phyloP scores from a whole-genome alignment of 2,329 filamentous ascomycete species.

The Fusarium tupiense region DNA sequence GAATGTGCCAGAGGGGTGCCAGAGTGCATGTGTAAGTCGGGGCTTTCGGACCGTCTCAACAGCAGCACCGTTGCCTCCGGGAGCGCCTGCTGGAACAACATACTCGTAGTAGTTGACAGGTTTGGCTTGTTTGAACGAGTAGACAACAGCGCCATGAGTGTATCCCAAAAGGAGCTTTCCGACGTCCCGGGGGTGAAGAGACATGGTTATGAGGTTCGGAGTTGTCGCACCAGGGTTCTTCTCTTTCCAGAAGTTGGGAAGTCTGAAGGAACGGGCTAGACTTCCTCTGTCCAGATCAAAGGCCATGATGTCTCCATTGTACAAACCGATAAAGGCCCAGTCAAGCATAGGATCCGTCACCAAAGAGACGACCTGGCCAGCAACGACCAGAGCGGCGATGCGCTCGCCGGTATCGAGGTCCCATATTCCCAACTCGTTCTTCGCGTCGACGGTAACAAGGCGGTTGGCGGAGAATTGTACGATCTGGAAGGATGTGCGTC shows the following conservation, averaged over 20 bases:
- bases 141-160: conserved; percentile 84
- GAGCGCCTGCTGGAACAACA: conserved; percentile 80
- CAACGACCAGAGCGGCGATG: conserved; percentile 76
- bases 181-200: conserved; percentile 91
- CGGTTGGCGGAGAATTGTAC: conserved; percentile 89
- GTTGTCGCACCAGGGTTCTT: conserved; percentile 72
- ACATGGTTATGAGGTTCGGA: conserved; percentile 75
- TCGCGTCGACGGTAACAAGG: conserved; percentile 83
- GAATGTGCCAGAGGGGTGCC: conserved; percentile 96
- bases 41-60: conserved; percentile 74
- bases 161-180: conserved; percentile 94
- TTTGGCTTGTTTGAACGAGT: conserved; percentile 92
- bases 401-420: conserved; percentile 77
- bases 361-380: conserved; percentile 78
- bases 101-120: conserved; percentile 85
- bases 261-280: conserved; percentile 75
- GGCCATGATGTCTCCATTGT: conserved; percentile 86
- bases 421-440: conserved; percentile 87
- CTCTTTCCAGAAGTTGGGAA: conserved; percentile 88
- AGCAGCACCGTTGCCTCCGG: conserved; percentile 77
- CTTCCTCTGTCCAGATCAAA: conserved; percentile 89
- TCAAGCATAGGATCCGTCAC: conserved; percentile 90
- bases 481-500: conserved; percentile 77
- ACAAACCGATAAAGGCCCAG: conserved; percentile 87
- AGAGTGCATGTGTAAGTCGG: conserved; percentile 82